phyloP scores from a whole-genome alignment of 257 asterid genomes.

The Ilex asprella region DNA sequence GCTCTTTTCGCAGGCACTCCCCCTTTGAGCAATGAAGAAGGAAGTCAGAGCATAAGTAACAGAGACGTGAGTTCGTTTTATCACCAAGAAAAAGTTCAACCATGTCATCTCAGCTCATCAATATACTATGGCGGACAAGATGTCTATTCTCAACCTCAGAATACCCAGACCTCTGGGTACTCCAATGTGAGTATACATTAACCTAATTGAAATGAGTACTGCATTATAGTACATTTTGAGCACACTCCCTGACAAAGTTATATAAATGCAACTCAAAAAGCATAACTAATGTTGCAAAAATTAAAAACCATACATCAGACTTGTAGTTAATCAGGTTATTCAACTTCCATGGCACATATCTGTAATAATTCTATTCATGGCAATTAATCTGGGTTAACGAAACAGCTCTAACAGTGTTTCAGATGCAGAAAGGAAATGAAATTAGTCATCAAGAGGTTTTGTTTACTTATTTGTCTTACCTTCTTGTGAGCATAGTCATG shows the following conservation, averaged over 20 bases:
- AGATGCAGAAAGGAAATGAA: no score
- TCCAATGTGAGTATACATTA: conserved; percentile 42
- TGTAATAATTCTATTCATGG: no score
- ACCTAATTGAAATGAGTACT: not conserved
- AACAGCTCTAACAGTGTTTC: no score
- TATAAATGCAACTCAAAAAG: no score
- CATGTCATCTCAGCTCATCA: conserved; percentile 70
- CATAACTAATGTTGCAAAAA: no score
- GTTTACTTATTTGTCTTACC: no score
- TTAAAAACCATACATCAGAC: not conserved
- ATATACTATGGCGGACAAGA: conserved; percentile 90
- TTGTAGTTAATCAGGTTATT: no score
- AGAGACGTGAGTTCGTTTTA: conserved; percentile 32
- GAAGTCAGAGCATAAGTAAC: conserved; percentile 18
- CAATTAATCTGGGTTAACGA: no score
- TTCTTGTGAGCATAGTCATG: no score
- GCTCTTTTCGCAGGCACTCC: conserved; percentile 19
- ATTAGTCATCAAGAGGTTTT: no score
- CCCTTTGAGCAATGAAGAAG: conserved; percentile 23
- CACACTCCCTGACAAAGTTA: no score
- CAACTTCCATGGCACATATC: no score
- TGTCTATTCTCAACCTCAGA: conserved; percentile 52
- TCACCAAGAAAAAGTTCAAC: conserved; percentile 48
- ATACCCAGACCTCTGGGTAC: conserved; percentile 32
- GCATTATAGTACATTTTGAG: not conserved